Base-by-base conservation (phyloP, 2,329 filamentous ascomycete species). In the Penicillium sp. region DNA sequence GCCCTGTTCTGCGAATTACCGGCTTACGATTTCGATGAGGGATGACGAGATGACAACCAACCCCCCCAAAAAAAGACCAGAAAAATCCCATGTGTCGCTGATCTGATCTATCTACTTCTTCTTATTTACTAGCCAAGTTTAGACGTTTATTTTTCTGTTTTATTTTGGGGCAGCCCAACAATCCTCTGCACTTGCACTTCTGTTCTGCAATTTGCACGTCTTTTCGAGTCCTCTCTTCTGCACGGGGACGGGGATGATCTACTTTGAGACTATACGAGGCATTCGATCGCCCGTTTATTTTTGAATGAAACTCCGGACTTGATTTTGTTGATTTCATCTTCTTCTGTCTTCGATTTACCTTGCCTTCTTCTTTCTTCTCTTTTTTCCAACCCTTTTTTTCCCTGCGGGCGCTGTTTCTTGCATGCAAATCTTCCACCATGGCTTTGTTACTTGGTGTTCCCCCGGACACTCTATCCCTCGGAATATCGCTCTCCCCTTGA, bases 21-120 rank as follows among this genome's bases (percentile, higher is more conserved):
- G 74, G 74, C 74, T 78, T 77, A 79, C 75, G 77, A 79, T 78
- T 56, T 79, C 77, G 75, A 79, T 77, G 77, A 79, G 75, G 77
- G 76, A 79, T 77, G 77, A 79, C 73, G 77, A 76, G 74, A 79
- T 76, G 77, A 79, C 73, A 73, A 71, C 64, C 58, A 33, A 58
- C 65, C 57, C 61, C 68, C 65, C 57, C 61, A 68, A 75, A 75
- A 72, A 76, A 73, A 77, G 71, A 67, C 71, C 69, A 66, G 72
- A 74, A 75, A 73, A 73, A 67, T 70, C 68, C 65, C 65, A 64
- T 72, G 71, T 74, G 73, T 72, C 71, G 71, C 75, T 76, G 69
- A 75, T 75, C 73, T 73, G 51, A 55, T 55, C 53, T 35, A 56
- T 42, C 46, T 25, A 48, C 25, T 37, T 38, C n/a, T 42, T 54